Evolutionary conservation across 805 yeast genomes (phyloP), one percentile per base, ranked within the genome.

Genomic region (Kodamaea restingae): DNA sequence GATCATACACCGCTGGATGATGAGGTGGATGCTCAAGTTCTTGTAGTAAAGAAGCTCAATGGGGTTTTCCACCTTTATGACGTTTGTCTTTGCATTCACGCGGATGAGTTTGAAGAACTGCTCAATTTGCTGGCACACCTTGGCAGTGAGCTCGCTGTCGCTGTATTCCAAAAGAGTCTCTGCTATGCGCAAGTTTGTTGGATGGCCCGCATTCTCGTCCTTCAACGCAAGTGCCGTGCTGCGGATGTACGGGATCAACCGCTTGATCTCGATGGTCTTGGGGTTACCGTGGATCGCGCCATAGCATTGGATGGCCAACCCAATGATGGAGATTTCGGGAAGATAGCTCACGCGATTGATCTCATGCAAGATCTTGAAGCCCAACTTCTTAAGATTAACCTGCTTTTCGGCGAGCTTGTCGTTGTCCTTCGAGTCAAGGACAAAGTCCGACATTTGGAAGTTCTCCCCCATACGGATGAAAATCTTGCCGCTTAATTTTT

Each of bases 11-110:
- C 73, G 75, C 26, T 71, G 66, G 24, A 77, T 72, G 42, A 78
- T 68, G 52, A 77, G 54, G 54, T 76, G 82, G 30, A 77, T 73
- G 7, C 71, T 60, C 52, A 75, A 73, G 55, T 78, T 78, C 46
- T 81, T 75, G 58, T 77, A 78, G 50, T 75, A 78, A 31, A 76
- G 64, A 29, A 78, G 63, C 55, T 75, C 81, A 57, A 78, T 72
- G 8, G 76, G 60, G 46, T 75, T 78, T 37, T 64, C 66, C 21
- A 79, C 65, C 28, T 38, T 47, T 26, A 67, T 54, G 8, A 48
- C 44, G 34, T 60, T 53, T 12, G 49, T 46, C 10, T 39, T 38
- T 7, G 43, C 39, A 40, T 60, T 55, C 32, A 60, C 49, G 36
- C 55, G 43, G 38, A 58, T 48, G 42, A 46, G 51, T 38, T 58